Evolutionary conservation across 495 filamentous ascomycete species (phyloP).

Genomic region (Penicillium crystallinum): DNA sequence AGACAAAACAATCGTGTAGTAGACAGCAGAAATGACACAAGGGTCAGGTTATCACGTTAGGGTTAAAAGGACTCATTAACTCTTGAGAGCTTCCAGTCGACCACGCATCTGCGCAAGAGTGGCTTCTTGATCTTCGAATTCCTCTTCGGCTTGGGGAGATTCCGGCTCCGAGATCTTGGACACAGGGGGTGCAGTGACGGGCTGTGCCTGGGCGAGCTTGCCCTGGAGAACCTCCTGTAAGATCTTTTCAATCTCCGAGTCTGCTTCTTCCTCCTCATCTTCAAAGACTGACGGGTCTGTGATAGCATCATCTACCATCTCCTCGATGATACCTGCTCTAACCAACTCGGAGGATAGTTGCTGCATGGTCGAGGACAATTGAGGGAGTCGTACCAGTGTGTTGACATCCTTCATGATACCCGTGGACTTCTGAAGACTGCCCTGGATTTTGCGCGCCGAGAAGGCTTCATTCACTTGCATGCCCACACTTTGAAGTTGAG

Average conservation of each 20-base stretch:
- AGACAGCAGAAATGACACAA: neutral
- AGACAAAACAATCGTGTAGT: neutral
- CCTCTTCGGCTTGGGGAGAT: slow-evolving; percentile 41
- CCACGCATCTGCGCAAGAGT: slow-evolving; percentile 92
- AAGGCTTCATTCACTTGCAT: slow-evolving; percentile 99
- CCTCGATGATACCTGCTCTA: slow-evolving; percentile 94
- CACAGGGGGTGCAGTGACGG: slow-evolving; percentile 45
- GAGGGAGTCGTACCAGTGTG: slow-evolving; percentile 72
- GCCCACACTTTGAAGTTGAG: slow-evolving; percentile 86
- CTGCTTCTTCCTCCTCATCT: slow-evolving; percentile 83
- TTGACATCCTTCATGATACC: slow-evolving; percentile 98
- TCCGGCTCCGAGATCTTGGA: slow-evolving; percentile 43
- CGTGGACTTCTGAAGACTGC: slow-evolving; percentile 77
- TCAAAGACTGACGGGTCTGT: slow-evolving; percentile 67
- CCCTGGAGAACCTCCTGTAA: slow-evolving; percentile 84
- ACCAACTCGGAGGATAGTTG: slow-evolving; percentile 85
- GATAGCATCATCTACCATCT: slow-evolving; percentile 85
- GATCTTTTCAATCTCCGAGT: slow-evolving; percentile 88
- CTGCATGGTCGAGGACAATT: slow-evolving; percentile 84
- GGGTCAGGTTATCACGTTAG: neutral
- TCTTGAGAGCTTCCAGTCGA: slow-evolving; percentile 84
- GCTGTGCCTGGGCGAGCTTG: slow-evolving; percentile 64
- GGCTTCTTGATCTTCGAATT: slow-evolving; percentile 79
- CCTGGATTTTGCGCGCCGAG: slow-evolving; percentile 92
- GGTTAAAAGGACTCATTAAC: slow-evolving; percentile 42